A percentile compares a stretch with the other conserved stretches of the same genome.
These are phyloP conservation scores for Neonothopanus nambi DNA, from an alignment of 1,284 basidiomycete species.

Conservation along the genomic window DNA sequence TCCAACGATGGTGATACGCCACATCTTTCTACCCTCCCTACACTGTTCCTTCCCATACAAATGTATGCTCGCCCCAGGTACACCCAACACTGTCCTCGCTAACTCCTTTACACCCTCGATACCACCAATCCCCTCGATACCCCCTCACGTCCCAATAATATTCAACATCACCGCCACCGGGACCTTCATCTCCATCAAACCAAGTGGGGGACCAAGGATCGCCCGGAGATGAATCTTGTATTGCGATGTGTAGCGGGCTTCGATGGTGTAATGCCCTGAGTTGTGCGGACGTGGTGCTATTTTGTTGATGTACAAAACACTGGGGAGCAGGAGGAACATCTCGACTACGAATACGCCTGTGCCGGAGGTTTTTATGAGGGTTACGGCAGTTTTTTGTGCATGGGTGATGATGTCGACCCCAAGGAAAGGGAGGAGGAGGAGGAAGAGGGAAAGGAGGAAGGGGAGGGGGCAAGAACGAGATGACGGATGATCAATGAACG, in stretches of 20 bases:
- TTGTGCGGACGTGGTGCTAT: conserved; percentile 99
- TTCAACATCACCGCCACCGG: conserved; percentile 94
- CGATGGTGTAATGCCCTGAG: conserved; percentile 99
- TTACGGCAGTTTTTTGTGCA: conserved; percentile 80
- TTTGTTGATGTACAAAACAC: conserved; percentile 89
- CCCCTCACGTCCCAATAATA: conserved; percentile 86
- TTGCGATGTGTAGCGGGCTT: conserved; percentile 94
- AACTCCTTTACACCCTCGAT: conserved; percentile 64
- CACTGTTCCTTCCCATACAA: conserved; percentile 94
- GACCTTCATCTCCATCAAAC: conserved; percentile 87
- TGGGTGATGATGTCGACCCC: conserved; percentile 38
- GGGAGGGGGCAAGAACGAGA: conserved; percentile 93
- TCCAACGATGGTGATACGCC: conserved; percentile 94
- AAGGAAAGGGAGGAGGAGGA: too few species aligned
- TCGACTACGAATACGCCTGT: conserved; percentile 98
- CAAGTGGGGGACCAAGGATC: conserved; percentile 90
- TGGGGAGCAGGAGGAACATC: conserved; percentile 92
- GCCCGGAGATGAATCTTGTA: conserved; percentile 98
- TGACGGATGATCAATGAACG: conserved; percentile 95
- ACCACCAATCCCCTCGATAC: conserved; percentile 87
- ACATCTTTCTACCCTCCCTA: conserved; percentile 95
- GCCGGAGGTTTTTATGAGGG: conserved; percentile 80
- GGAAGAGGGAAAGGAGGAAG: too few species aligned
- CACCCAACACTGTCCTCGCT: conserved; percentile 53
- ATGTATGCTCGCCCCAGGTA: conserved; percentile 84